These are phyloP conservation scores for Solanum piurae DNA, from an alignment of 257 asterid species.

Conservation along the genomic window DNA sequence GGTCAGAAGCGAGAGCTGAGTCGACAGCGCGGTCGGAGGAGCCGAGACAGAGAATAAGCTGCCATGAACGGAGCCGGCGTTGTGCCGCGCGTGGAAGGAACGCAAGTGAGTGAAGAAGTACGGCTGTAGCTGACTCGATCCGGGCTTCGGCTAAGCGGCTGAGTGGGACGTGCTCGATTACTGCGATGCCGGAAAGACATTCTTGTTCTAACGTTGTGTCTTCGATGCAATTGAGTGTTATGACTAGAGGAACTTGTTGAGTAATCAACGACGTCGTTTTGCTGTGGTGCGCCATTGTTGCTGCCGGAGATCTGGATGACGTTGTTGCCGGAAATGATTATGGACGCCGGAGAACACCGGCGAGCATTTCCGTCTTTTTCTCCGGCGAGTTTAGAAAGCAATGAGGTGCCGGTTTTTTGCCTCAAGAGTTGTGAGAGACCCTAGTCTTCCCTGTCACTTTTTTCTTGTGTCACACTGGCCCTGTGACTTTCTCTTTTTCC, in stretches of 20 bases:
- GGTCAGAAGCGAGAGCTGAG: constrained; percentile 79
- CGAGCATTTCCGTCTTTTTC: background rate
- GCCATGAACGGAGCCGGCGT: constrained; percentile 93
- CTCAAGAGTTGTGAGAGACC: constrained; percentile 1
- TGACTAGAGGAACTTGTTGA: constrained; percentile 51
- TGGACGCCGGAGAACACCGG: background rate
- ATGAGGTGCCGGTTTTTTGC: background rate
- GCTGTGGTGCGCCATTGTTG: constrained; percentile 41
- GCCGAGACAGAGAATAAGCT: constrained; percentile 89
- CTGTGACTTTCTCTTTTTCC: background rate
- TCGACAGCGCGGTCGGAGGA: constrained; percentile 81
- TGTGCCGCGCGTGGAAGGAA: constrained; percentile 99
- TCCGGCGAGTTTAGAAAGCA: constrained; percentile 1
- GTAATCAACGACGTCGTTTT: constrained; percentile 7
- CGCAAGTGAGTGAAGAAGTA: constrained; percentile 81
- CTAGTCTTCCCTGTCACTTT: background rate
- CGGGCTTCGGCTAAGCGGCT: constrained; percentile 77
- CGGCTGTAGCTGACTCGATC: constrained; percentile 87
- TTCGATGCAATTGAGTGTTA: constrained; percentile 88
- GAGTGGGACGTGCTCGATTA: constrained; percentile 80
- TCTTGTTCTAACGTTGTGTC: constrained; percentile 62
- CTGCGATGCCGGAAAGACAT: constrained; percentile 68
- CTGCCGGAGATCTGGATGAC: constrained; percentile 23
- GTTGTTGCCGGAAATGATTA: background rate
- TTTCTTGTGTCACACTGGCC: background rate